Base-by-base conservation (phyloP, 1,284 basidiomycete genomes). In the Sanghuangporus baumii region DNA sequence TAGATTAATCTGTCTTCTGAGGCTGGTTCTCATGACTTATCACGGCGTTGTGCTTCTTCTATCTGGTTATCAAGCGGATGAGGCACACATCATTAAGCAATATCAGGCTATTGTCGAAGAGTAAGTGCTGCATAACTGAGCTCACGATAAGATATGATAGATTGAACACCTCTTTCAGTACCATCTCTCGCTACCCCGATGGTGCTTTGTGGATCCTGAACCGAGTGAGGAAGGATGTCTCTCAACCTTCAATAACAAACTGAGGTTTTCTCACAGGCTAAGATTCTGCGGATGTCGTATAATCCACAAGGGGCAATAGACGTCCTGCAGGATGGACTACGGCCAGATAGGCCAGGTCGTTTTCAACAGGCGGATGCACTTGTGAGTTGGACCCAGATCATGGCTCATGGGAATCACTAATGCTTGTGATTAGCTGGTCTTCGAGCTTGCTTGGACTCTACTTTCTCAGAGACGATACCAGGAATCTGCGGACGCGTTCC, bases 1-100 rank as follows among this genome's bases (percentile, higher is more conserved):
- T 50, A 63, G 6, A 43, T 55, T 52, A 48, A n/a, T 40, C 11
- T 40, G 2, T 6, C 55, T 16, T 31, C 46, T 48, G 8, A 87
- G 88, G n/a, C 75, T 92, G n/a, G 81, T 87, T 0, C 74, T 92
- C 8, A 91, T 91, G 87, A 87, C 88, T 5, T 91, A 91, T 69
- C 78, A 89, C 60, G 87, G 89, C 37, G 79, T 86, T 55, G 82
- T 91, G 2, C 77, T 91, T 5, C 79, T 89, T 0, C 71, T 88
- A 36, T 76, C 86, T 7, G 89, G 89, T 3, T 92, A 85, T 68
- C 89, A 89, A 70, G 88, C 88, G 1, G 83, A 91, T 63, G 87
- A 88, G 69, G 75, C 76, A 46, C 79, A 81, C 59, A 85, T 88
- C 8, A 68, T 90, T 46, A 79, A 74, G 61, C 84, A 88, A 66